Percentiles rank a stretch among this genome's conserved stretches.
Conservation (phyloP, 2,329 filamentous ascomycete species). For the Penicillium griseofulvum region DNA sequence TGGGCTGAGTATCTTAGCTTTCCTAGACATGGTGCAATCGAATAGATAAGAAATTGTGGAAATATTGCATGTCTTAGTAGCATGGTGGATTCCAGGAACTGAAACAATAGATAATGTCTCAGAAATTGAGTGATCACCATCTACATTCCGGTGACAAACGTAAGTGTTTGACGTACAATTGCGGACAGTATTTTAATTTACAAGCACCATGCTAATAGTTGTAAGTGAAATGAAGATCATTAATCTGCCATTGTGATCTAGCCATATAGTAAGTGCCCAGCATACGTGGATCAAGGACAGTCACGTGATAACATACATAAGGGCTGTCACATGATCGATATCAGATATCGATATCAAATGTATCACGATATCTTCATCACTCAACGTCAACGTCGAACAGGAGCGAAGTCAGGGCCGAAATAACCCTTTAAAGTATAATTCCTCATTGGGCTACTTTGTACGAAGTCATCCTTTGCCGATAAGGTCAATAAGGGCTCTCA, state of each 20-base stretch:
- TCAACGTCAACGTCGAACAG: neutral
- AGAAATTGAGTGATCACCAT: neutral
- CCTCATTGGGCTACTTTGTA: neutral
- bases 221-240: neutral
- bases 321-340: neutral
- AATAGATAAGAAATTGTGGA: neutral
- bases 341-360: neutral
- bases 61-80: too few relatives aligned
- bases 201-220: neutral
- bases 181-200: neutral
- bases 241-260: neutral
- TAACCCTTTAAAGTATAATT: neutral
- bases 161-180: neutral
- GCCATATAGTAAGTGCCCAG: neutral
- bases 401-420: neutral
- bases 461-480: neutral
- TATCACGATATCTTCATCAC: conserved; percentile 4
- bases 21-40: neutral
- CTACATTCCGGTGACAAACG: neutral
- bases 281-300: neutral
- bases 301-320: neutral
- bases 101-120: neutral
- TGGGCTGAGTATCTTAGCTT: neutral
- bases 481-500: neutral
- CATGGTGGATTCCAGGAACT: neutral